Conservation (phyloP, 805 yeast genomes). For the Metschnikowia santaceciliae region DNA sequence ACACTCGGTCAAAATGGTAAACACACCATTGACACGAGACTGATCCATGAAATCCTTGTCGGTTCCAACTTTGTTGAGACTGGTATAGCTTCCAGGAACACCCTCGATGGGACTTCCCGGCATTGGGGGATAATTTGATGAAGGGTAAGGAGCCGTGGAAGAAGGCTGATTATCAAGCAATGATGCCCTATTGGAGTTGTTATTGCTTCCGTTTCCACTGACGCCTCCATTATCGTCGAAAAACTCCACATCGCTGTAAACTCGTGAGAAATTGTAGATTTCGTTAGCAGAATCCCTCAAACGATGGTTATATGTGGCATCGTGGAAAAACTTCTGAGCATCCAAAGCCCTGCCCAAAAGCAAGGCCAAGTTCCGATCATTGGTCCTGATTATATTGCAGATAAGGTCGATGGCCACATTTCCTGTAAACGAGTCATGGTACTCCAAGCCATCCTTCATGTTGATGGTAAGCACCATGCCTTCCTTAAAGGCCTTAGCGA, state of each 20-base stretch:
- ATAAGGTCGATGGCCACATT: conserved; percentile 90
- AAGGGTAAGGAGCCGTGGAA: conserved; percentile 19
- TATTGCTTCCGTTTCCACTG: conserved; percentile 17
- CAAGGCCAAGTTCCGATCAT: conserved; percentile 86
- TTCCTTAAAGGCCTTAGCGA: conserved; percentile 73
- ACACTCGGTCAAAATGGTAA: conserved; percentile 88
- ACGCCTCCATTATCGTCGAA: conserved; percentile 28
- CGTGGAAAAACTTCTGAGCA: conserved; percentile 91
- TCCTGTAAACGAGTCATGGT: conserved; percentile 92
- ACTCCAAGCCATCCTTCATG: conserved; percentile 85
- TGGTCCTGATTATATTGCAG: conserved; percentile 78
- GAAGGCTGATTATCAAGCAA: conserved; percentile 18
- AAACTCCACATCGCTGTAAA: conserved; percentile 42
- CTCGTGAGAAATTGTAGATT: conserved; percentile 76
- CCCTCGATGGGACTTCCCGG: conserved; percentile 18
- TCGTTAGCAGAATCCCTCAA: conserved; percentile 84
- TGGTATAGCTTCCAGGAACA: conserved; percentile 13
- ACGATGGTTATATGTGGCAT: conserved; percentile 91
- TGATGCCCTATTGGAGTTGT: conserved; percentile 29
- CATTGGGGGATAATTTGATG: conserved; percentile 16
- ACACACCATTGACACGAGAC: conserved; percentile 78
- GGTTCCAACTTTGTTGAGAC: conserved; percentile 13
- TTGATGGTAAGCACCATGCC: conserved; percentile 68
- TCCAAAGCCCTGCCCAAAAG: conserved; percentile 87
- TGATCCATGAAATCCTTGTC: conserved; percentile 18